phyloP scores from a whole-genome alignment of 371 early-diverging fungal species.

The Zychaea mexicana region DNA sequence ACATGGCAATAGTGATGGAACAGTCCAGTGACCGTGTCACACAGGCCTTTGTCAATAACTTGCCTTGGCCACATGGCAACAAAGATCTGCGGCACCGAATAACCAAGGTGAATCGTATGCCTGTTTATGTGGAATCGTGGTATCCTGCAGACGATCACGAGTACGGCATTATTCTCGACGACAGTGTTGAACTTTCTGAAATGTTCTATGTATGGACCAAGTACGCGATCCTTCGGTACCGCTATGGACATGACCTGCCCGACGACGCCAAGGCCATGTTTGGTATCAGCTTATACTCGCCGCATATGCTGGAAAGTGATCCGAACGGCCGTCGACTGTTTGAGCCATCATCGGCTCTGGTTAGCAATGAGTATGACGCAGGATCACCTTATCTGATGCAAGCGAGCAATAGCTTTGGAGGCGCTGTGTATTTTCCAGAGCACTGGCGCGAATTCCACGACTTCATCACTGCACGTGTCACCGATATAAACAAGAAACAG shows the following conservation, averaged over 20 bases:
- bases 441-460: constrained; percentile 72
- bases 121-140: constrained; percentile 66
- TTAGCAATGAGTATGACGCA: constrained; percentile 27
- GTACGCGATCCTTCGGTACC: constrained; percentile 56
- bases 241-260: constrained; percentile 33
- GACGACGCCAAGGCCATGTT: constrained; percentile 40
- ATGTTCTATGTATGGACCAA: constrained; percentile 63
- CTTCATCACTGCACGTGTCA: constrained; percentile 56
- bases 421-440: constrained; percentile 67
- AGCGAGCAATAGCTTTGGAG: constrained; percentile 41
- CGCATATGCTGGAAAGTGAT: constrained; percentile 45
- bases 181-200: constrained; percentile 60
- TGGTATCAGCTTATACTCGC: constrained; percentile 67
- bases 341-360: constrained; percentile 18
- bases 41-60: constrained; percentile 45
- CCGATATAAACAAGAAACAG: constrained; percentile 43
- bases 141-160: constrained; percentile 60
- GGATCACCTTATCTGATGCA: constrained; percentile 55
- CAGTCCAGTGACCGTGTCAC: constrained; percentile 52
- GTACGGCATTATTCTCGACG: constrained; percentile 61
- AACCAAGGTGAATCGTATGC: constrained; percentile 50
- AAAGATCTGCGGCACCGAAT: constrained; percentile 61
- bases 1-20: constrained; percentile 61
- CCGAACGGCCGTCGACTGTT: constrained; percentile 30
- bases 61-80: constrained; percentile 54